These are phyloP conservation scores for Diaporthe batatas DNA, from an alignment of 2,329 filamentous ascomycete species.

Conservation along the genomic window DNA sequence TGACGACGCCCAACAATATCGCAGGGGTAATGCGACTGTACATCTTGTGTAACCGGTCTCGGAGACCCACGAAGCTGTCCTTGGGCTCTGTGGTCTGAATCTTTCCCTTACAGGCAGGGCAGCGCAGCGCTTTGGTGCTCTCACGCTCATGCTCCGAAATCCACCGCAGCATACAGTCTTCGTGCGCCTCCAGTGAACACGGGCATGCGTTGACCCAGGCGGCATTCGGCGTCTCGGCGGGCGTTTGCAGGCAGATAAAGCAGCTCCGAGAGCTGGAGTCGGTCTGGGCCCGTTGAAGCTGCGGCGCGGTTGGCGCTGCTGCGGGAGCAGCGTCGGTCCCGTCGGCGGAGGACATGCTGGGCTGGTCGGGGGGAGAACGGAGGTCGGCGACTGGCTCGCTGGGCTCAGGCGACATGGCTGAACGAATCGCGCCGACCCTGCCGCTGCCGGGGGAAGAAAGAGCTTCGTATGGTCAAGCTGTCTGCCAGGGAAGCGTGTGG, in stretches of 20 bases:
- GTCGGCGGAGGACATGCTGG: conserved; percentile 19
- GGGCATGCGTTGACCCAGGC: conserved; percentile 90
- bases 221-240: conserved; percentile 61
- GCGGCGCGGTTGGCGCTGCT: conserved; percentile 1
- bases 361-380: not conserved
- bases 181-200: conserved; percentile 91
- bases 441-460: too few relatives aligned
- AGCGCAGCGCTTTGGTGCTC: conserved; percentile 76
- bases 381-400: conserved; percentile 27
- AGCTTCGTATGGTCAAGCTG: not conserved
- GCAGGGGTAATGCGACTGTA: conserved; percentile 70
- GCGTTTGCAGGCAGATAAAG: conserved; percentile 74
- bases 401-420: conserved; percentile 23
- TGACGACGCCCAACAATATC: conserved; percentile 73
- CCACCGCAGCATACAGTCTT: conserved; percentile 91
- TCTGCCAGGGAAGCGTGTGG: not conserved
- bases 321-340: conserved; percentile 11
- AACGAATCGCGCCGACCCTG: not conserved
- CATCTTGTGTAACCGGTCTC: conserved; percentile 69
- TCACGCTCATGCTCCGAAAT: conserved; percentile 87
- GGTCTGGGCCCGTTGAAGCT: conserved; percentile 38
- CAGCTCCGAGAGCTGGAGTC: conserved; percentile 59
- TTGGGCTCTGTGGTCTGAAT: conserved; percentile 82
- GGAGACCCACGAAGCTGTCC: conserved; percentile 78
- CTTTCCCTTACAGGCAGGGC: conserved; percentile 89